These are phyloP conservation scores for Torulaspora microellipsoides DNA, from an alignment of 805 yeast genomes.

Conservation along the genomic window DNA sequence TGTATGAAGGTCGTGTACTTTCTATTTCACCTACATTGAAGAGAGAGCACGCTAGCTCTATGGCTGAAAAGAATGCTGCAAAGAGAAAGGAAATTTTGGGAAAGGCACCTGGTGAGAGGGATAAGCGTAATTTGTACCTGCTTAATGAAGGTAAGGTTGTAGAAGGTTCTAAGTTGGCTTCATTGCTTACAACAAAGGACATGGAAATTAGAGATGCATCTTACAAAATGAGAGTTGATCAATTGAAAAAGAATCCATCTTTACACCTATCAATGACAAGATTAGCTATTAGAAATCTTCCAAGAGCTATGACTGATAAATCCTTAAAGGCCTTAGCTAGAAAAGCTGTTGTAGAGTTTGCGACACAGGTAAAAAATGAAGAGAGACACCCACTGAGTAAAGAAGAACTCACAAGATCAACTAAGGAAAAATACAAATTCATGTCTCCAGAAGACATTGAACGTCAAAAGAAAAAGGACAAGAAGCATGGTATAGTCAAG, in stretches of 20 bases:
- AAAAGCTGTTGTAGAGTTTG: conserved; percentile 91
- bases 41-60: conserved; percentile 69
- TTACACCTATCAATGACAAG: conserved; percentile 92
- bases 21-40: conserved; percentile 83
- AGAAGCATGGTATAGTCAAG: conserved; percentile 83
- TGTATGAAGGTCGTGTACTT: conserved; percentile 86
- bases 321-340: conserved; percentile 88
- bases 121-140: conserved; percentile 77
- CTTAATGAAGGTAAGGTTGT: conserved; percentile 93
- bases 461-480: conserved; percentile 48
- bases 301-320: conserved; percentile 86
- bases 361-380: conserved; percentile 74
- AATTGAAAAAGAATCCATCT: conserved; percentile 84
- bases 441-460: conserved; percentile 38
- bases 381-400: conserved; percentile 79
- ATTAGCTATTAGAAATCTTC: conserved; percentile 89
- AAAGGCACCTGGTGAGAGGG: conserved; percentile 72
- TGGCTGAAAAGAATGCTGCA: conserved; percentile 67
- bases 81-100: conserved; percentile 76
- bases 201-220: conserved; percentile 86
- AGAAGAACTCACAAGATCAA: conserved; percentile 82
- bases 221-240: conserved; percentile 78
- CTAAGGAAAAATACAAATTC: conserved; percentile 52
- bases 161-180: conserved; percentile 72
- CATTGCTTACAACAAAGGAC: conserved; percentile 62